Conservation (phyloP, 257 asterid genomes). For the Datura wrightii region DNA sequence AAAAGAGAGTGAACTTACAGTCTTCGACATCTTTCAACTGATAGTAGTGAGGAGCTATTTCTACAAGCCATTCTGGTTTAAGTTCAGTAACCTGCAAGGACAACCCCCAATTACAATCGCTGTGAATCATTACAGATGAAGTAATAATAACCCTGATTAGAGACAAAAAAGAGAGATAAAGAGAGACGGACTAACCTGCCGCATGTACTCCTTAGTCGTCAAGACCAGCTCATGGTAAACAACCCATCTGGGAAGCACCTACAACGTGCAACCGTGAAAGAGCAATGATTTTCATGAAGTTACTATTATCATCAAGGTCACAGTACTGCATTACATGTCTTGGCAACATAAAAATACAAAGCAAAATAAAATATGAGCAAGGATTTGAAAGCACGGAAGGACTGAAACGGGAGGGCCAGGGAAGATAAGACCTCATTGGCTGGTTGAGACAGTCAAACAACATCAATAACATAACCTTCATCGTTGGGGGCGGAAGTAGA, state of each 20-base stretch:
- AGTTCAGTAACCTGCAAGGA: conserved; percentile 72
- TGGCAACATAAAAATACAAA: background rate
- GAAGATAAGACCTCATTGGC: conserved; percentile 22
- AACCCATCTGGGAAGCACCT: conserved; percentile 94
- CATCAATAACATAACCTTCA: conserved; percentile 18
- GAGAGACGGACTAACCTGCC: conserved; percentile 52
- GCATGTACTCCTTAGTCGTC: conserved; percentile 94
- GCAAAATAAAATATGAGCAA: background rate
- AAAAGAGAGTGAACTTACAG: conserved; percentile 47
- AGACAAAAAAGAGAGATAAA: background rate
- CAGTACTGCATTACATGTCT: background rate
- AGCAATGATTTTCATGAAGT: background rate
- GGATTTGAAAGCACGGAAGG: background rate
- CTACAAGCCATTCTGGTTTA: conserved; percentile 92
- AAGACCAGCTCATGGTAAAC: conserved; percentile 88
- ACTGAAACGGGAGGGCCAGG: background rate
- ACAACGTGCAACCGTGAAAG: background rate
- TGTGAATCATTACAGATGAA: background rate
- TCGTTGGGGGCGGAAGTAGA: background rate
- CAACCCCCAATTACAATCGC: conserved; percentile 14
- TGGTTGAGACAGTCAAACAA: background rate
- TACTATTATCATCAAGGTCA: conserved; percentile 14
- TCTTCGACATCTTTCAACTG: conserved; percentile 88
- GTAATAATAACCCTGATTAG: background rate
- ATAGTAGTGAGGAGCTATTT: conserved; percentile 92